Evolutionary conservation across 148 eudicot species (phyloP).

Genomic region (Talinum fruticosum): DNA sequence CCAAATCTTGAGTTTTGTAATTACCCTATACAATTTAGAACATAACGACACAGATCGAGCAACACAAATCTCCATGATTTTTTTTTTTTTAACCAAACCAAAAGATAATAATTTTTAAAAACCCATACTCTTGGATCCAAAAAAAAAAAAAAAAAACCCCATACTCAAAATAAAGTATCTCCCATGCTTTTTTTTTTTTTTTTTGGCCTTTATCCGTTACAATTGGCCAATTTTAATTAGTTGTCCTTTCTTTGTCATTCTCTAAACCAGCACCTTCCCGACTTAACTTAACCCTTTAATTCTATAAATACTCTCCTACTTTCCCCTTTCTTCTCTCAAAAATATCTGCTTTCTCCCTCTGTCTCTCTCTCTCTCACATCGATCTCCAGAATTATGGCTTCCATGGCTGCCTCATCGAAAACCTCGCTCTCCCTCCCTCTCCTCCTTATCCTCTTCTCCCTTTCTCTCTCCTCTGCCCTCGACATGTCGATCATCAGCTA

Average conservation of each 20-base stretch:
- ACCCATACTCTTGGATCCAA: too few relatives aligned
- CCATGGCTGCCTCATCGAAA: neutral
- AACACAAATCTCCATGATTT: too few relatives aligned
- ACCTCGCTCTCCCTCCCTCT: slow-evolving; percentile 20
- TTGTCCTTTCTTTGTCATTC: neutral
- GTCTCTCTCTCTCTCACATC: slow-evolving; percentile 12
- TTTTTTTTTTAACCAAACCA: too few relatives aligned
- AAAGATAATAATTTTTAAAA: too few relatives aligned
- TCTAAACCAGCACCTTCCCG: neutral
- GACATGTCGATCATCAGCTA: slow-evolving; percentile 73
- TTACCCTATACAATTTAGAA: too few relatives aligned
- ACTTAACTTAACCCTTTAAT: neutral
- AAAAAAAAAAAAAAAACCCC: neutral
- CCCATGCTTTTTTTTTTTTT: neutral
- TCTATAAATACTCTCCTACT: neutral
- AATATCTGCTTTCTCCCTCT: neutral
- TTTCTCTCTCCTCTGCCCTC: slow-evolving; percentile 42
- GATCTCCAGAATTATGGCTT: slow-evolving; percentile 27
- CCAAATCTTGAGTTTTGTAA: too few relatives aligned
- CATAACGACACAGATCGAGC: too few relatives aligned
- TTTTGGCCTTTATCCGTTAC: slow-evolving; percentile 2
- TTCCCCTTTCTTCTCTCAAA: neutral
- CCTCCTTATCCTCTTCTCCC: slow-evolving; percentile 27
- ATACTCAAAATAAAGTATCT: neutral
- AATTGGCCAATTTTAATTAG: neutral